These are phyloP conservation scores for Plasmodium gonderi DNA, from an alignment of 169 alveolate genomes.

Conservation along the genomic window DNA sequence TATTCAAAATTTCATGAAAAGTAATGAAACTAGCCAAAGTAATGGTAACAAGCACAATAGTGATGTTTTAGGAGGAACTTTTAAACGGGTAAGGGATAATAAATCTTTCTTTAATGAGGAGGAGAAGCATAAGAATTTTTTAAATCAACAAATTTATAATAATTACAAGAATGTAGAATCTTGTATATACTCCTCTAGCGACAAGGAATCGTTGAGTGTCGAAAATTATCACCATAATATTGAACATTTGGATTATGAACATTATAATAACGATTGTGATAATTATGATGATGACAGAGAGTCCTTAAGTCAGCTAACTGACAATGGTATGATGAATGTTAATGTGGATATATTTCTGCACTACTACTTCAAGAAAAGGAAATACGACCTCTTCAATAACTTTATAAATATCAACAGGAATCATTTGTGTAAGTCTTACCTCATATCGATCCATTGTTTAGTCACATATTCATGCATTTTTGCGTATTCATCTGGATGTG, in stretches of 20 bases:
- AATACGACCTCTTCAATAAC: slow-evolving; percentile 59
- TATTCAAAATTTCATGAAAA: not conserved
- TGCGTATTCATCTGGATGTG: not conserved
- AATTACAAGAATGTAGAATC: slow-evolving; percentile 29
- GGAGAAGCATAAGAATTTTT: not conserved
- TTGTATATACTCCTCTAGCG: slow-evolving; percentile 54
- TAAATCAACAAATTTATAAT: slow-evolving; percentile 7
- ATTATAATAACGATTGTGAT: not conserved
- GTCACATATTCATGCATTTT: no score
- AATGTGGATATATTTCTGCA: slow-evolving; percentile 64
- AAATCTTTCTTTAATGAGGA: not conserved
- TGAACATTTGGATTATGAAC: not conserved
- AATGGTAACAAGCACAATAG: not conserved
- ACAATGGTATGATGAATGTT: slow-evolving; percentile 66
- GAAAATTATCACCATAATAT: not conserved
- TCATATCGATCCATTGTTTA: no score
- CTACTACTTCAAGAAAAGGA: slow-evolving; percentile 59
- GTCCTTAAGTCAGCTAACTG: slow-evolving; percentile 56
- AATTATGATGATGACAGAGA: slow-evolving; percentile 11
- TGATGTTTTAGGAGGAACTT: not conserved
- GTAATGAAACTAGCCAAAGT: not conserved
- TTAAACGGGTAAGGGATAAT: not conserved
- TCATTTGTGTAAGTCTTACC: slow-evolving; percentile 14
- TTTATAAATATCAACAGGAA: slow-evolving; percentile 64
- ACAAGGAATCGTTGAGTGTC: slow-evolving; percentile 12